phyloP scores from a whole-genome alignment of 2,329 filamentous ascomycete species.

The Pseudocercospora pini-densiflorae region DNA sequence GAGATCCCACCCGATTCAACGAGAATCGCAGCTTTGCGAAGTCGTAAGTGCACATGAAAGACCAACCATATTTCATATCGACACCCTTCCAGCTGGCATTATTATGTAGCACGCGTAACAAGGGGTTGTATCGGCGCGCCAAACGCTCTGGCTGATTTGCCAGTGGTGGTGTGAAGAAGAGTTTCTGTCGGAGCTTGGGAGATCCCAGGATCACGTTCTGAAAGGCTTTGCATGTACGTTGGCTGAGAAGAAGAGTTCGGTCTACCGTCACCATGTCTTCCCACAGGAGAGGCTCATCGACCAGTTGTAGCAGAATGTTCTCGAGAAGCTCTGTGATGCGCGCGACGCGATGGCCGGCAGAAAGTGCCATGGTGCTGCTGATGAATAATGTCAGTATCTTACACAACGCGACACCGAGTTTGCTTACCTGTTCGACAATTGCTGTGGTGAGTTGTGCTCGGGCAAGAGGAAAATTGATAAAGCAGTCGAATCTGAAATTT shows the following conservation, averaged over 20 bases:
- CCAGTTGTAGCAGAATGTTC: background rate
- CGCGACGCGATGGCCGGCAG: background rate
- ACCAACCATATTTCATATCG: too few relatives aligned
- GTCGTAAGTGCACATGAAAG: too few relatives aligned
- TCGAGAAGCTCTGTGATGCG: conserved; percentile 1
- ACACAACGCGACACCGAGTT: background rate
- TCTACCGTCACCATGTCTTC: too few relatives aligned
- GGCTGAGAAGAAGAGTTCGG: background rate
- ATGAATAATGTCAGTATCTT: background rate
- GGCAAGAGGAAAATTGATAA: too few relatives aligned
- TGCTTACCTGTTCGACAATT: background rate
- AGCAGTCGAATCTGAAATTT: too few relatives aligned
- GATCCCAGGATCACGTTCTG: background rate
- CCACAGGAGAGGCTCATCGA: too few relatives aligned
- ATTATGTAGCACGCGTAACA: too few relatives aligned
- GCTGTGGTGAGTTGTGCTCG: background rate
- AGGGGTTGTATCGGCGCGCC: too few relatives aligned
- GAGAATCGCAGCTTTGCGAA: too few relatives aligned
- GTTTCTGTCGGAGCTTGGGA: background rate
- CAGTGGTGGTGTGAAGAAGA: background rate
- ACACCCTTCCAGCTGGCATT: too few relatives aligned
- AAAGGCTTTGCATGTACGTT: background rate
- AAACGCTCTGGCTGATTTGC: too few relatives aligned
- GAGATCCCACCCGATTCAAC: too few relatives aligned
- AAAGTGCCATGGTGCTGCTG: background rate